Evolutionary conservation across 768 basidiomycete species (phyloP), one percentile per base, ranked within the genome.

Genomic region (Coprinellus micaceus): DNA sequence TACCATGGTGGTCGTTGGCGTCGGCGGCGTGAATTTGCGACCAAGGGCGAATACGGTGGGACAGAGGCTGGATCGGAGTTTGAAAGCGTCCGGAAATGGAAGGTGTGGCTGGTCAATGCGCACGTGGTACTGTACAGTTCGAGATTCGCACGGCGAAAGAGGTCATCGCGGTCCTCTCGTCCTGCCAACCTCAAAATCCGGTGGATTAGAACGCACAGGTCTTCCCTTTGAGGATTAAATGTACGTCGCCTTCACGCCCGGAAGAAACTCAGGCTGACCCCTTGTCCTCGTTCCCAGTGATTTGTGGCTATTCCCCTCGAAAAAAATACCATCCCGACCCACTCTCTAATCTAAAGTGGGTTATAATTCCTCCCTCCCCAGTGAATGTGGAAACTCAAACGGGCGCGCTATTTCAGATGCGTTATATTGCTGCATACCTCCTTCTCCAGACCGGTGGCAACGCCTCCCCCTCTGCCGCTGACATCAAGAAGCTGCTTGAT

Each of bases 381-480:
- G 36, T 21, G 40, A 43, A 17, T 5, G n/a, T 24, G 15, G 22
- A 19, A 36, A 7, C 26, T 29, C 2, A 37, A 9, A 4, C 28
- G 5, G 17, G 6, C 17, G 10, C 45, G 48, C 41, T n/a, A 15
- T n/a, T n/a, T 33, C 63, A 90, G 88, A 94, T 94, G 91, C 90
- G 90, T 75, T 77, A 94, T 70, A 78, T 98, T 74, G 95, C 94
- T 77, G 92, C 94, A 63, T 98, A 97, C 82, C 86, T 99, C 58
- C 93, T 99, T 71, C 94, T 98, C 77, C 89, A 90, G 74, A 82
- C 85, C 70, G 97, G 94, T 63, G 97, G 97, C 54, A 98, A 98
- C 69, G 76, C 86, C 66, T 83, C 82, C 60, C 95, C 97, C 61
- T 85, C 88, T 58, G 91, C 90, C 53, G 81, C 67, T 45, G 95